Percentiles rank a stretch among this genome's conserved stretches.
These are phyloP conservation scores for Byssochlamys sp. DNA, from an alignment of 2,329 filamentous ascomycete genomes.

Conservation along the genomic window DNA sequence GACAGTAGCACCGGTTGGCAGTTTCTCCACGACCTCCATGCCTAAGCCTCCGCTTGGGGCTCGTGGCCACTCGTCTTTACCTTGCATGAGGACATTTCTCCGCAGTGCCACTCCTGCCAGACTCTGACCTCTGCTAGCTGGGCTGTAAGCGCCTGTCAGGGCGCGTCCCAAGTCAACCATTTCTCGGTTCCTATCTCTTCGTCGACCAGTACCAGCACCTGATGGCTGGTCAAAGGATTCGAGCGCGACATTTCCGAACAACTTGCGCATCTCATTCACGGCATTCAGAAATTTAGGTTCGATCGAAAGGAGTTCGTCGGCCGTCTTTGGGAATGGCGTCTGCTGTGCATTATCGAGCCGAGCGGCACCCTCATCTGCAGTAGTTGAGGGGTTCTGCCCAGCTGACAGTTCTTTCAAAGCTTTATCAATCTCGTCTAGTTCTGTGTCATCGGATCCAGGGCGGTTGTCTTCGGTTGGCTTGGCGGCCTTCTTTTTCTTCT, in stretches of 20 bases:
- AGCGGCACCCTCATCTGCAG: constrained; percentile 8
- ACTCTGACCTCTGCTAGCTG: constrained; percentile 50
- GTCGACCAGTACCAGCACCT: constrained; percentile 34
- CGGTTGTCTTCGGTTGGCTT: constrained; percentile 12
- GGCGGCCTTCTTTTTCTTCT: constrained; percentile 32
- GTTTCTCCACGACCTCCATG: constrained; percentile 60
- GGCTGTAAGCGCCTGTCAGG: constrained; percentile 44
- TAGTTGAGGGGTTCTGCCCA: constrained; percentile 18
- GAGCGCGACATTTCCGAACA: constrained; percentile 58
- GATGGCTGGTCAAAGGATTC: constrained; percentile 48
- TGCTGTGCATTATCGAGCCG: constrained; percentile 31
- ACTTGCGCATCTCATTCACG: constrained; percentile 76
- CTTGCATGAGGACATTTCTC: constrained; percentile 74
- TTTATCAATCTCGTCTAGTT: constrained; percentile 57
- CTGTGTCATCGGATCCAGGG: constrained; percentile 15
- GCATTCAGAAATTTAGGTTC: constrained; percentile 70
- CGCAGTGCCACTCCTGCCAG: constrained; percentile 63
- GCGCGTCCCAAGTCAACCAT: constrained; percentile 45
- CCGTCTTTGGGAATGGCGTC: constrained; percentile 23
- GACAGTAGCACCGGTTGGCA: constrained; percentile 51
- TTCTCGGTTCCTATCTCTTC: constrained; percentile 47
- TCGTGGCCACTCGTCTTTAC: constrained; percentile 77
- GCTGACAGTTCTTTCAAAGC: constrained; percentile 52
- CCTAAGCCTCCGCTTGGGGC: constrained; percentile 69
- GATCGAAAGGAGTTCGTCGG: constrained; percentile 49